phyloP scores from a whole-genome alignment of 176 grass and related monocot genomes.

The Zizania latifolia region DNA sequence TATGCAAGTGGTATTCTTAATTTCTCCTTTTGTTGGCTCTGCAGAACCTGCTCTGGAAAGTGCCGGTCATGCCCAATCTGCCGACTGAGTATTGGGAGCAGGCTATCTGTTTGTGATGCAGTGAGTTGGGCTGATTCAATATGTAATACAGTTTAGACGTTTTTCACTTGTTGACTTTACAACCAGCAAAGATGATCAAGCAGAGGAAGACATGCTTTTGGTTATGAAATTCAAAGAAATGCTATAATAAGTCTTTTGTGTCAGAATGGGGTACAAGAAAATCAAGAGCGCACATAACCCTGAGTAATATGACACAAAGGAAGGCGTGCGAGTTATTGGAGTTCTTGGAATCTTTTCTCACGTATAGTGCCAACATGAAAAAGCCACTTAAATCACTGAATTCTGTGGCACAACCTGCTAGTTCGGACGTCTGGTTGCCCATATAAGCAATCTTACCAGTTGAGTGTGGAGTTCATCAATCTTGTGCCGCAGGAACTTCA shows the following conservation, averaged over 20 bases:
- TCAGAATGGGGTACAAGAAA: neutral
- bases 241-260: neutral
- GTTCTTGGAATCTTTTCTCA: neutral
- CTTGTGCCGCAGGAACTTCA: neutral
- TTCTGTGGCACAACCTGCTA: neutral
- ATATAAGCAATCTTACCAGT: neutral
- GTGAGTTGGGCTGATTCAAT: no score
- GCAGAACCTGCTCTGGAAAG: constrained; percentile 44
- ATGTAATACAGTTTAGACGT: constrained; percentile 39
- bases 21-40: neutral
- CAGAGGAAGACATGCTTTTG: neutral
- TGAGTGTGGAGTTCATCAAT: neutral
- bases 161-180: constrained; percentile 6
- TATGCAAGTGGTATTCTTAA: neutral
- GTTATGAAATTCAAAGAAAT: constrained; percentile 6
- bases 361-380: neutral
- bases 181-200: neutral
- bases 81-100: constrained; percentile 39
- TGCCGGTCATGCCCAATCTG: constrained; percentile 59
- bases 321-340: neutral
- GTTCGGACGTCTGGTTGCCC: neutral
- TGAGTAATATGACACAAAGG: neutral
- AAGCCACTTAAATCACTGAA: neutral
- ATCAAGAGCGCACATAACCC: neutral
- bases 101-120: constrained; percentile 27